These are phyloP conservation scores for Thuidium tamariscinum DNA, from an alignment of 225 moss, liverwort and hornwort species.

Conservation along the genomic window DNA sequence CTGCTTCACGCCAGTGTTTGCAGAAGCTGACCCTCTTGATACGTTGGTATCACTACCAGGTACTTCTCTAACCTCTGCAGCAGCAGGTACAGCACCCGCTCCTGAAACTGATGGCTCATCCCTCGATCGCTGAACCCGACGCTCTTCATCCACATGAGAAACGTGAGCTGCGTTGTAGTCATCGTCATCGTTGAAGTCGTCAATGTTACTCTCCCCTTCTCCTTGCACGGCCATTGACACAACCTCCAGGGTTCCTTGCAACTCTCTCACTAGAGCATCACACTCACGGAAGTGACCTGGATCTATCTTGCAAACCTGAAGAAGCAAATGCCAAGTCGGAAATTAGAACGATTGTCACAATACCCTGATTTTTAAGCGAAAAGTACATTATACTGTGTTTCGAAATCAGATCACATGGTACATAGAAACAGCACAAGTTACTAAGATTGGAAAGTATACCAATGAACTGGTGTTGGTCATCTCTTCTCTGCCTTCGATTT, in stretches of 20 bases:
- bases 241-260: conserved; percentile 85
- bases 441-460: conserved; percentile 20
- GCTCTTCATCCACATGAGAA: conserved; percentile 28
- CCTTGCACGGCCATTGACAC: conserved; percentile 95
- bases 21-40: conserved; percentile 9
- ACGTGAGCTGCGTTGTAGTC: conserved; percentile 32
- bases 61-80: conserved; percentile 2
- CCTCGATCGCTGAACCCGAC: conserved; percentile 16
- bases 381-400: neutral
- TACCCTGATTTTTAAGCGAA: neutral
- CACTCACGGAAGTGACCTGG: conserved; percentile 97
- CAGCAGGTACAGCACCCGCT: neutral
- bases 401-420: neutral
- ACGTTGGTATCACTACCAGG: neutral
- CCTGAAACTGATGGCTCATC: conserved; percentile 39
- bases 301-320: conserved; percentile 90
- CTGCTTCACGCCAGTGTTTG: conserved; percentile 39
- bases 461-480: conserved; percentile 37
- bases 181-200: conserved; percentile 71
- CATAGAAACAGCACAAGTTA: neutral
- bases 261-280: conserved; percentile 71
- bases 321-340: neutral
- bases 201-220: conserved; percentile 91
- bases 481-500: conserved; percentile 70
- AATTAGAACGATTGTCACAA: neutral